These are phyloP conservation scores for Pelargonium exstipulatum DNA, from an alignment of 441 rosid species.

Conservation along the genomic window DNA sequence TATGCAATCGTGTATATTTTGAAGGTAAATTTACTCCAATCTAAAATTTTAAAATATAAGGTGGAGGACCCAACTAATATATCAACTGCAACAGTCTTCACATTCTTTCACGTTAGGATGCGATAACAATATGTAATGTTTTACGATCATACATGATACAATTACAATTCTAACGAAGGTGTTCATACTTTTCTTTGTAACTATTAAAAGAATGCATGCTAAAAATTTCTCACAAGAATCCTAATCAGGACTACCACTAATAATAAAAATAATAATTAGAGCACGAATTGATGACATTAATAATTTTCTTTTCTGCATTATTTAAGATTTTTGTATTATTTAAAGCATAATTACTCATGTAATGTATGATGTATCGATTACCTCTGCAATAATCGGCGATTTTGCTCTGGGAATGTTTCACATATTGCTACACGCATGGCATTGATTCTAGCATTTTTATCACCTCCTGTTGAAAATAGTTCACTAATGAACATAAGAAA, in stretches of 20 bases:
- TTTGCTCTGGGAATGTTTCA: slow-evolving; percentile 98
- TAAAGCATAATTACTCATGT: not conserved
- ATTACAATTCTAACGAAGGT: not conserved
- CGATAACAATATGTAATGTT: too few relatives aligned
- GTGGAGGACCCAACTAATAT: too few relatives aligned
- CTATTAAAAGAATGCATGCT: not conserved
- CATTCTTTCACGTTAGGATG: too few relatives aligned
- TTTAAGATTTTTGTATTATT: not conserved
- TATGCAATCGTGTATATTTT: too few relatives aligned
- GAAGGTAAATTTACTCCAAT: too few relatives aligned
- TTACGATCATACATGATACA: too few relatives aligned
- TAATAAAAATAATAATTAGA: not conserved
- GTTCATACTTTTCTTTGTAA: too few relatives aligned
- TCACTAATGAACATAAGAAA: slow-evolving; percentile 17
- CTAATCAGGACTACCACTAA: not conserved
- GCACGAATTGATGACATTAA: not conserved
- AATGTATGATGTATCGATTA: slow-evolving; percentile 22
- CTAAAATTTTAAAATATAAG: too few relatives aligned
- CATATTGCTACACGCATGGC: slow-evolving; percentile 84
- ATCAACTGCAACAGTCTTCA: too few relatives aligned
- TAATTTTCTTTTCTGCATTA: not conserved
- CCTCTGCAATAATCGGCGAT: slow-evolving; percentile 94
- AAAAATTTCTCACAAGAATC: not conserved
- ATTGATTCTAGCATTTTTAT: slow-evolving; percentile 58
- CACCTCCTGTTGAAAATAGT: slow-evolving; percentile 46